Base-by-base conservation (phyloP, 148 eudicot genomes). In the Camellia japonica region DNA sequence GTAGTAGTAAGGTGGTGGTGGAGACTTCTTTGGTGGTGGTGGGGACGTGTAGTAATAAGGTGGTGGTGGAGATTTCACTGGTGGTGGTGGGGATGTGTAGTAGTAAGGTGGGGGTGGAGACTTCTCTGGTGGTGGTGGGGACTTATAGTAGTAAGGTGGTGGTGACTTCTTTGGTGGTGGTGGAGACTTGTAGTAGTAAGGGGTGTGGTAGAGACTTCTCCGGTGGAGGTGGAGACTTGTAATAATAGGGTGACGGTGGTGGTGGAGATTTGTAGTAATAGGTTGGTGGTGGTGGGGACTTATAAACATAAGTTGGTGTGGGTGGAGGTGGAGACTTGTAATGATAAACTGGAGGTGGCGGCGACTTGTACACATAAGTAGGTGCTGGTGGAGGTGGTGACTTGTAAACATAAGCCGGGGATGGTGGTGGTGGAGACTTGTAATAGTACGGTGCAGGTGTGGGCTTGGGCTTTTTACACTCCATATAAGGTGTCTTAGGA, bases 311-410 rank as follows among this genome's bases (percentile, higher is more conserved):
- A 14, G 84, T 46, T 0, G 83, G 84, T 78, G 87, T 52, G 18
- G 86, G 79, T 15, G 86, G 86, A 6, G 86, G 88, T 41, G 88
- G 88, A 47, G 88, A 84, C 73, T 80, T 82, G 69, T 86, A 86
- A 55, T 69, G 60, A 55, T 84, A 82, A 14, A 84, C 78, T 3
- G 80, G 38, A 30, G 38, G 38, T 30, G 38, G 38, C 38, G 38
- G 38, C 38, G 38, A 30, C 38, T 30, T 30, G 38, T 30, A 30
- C 0, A 30, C 1, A 30, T 30, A 30, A 30, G 38, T 30, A 30
- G 38, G 38, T 30, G 38, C 38, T 30, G 38, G 38, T 30, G 38
- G 38, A 30, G 38, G 38, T 30, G 38, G 38, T 1, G 38, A 30
- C 38, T 30, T 30, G 38, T 30, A 30, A 30, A 30, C 38, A 30